These are phyloP conservation scores for Leishmania guyanensis DNA, from an alignment of 208 protist genomes.

Conservation along the genomic window DNA sequence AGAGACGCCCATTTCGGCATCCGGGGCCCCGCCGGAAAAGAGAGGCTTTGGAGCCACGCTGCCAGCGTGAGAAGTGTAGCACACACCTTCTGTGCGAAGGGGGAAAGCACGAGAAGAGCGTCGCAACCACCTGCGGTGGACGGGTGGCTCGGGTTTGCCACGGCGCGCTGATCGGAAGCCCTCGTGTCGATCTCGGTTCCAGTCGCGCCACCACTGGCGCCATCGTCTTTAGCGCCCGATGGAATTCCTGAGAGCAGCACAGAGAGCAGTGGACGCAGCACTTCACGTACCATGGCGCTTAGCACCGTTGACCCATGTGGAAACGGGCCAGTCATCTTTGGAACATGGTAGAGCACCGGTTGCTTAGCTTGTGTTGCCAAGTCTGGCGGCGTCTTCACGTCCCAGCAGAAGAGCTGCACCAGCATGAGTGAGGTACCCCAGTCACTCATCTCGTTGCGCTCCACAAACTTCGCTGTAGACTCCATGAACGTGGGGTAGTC, in stretches of 20 bases:
- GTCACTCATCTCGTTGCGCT: constrained; percentile 19
- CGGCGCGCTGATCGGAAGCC: background rate
- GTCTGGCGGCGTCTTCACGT: constrained; percentile 11
- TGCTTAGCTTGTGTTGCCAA: background rate
- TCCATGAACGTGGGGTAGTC: constrained; percentile 29
- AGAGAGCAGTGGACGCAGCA: constrained; percentile 20
- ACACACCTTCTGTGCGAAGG: constrained; percentile 10
- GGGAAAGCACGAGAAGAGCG: background rate
- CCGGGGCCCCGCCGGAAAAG: constrained; percentile 11
- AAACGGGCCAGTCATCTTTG: background rate
- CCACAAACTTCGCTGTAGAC: constrained; percentile 15
- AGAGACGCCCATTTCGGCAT: constrained; percentile 25
- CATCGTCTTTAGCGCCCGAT: background rate
- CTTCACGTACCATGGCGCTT: constrained; percentile 10
- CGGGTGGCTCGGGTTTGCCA: no score
- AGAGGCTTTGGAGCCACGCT: constrained; percentile 8
- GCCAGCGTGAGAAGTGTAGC: constrained; percentile 22
- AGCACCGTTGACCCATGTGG: constrained; percentile 9
- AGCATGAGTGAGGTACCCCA: constrained; percentile 26
- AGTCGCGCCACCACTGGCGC: background rate
- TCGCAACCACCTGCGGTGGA: background rate
- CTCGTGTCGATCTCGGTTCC: background rate
- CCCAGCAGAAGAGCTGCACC: constrained; percentile 28
- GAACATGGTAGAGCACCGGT: constrained; percentile 10
- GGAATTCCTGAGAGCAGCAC: constrained; percentile 2